Base-by-base conservation (phyloP, 2,329 filamentous ascomycete genomes). In the Apiospora koreana region DNA sequence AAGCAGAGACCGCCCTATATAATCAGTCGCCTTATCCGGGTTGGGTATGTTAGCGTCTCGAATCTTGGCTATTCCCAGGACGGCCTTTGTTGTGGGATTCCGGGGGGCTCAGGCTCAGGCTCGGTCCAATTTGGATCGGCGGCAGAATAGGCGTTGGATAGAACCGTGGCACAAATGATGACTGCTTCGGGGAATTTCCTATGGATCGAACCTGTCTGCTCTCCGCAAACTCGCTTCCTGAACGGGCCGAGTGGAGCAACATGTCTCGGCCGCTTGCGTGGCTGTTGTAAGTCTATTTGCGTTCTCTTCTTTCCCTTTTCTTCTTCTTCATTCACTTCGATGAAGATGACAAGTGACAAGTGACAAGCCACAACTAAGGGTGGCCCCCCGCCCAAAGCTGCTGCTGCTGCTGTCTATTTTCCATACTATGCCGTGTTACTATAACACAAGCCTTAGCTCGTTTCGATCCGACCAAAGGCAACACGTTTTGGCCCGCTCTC, bases 251-350 rank as follows among this genome's bases (percentile, higher is more conserved):
- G 76, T 73, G 67, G 23, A 74, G 66, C 31, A 25, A 14, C 71
- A 75, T 76, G 73, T 76, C 74, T 77, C 75, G 74, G 76, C 69
- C 73, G 69, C 71, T 68, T 76, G 71, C 72, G 71, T 75, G 68
- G 71, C 58, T 38, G 31, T 23, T 62, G 54, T 38, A n/a, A 38
- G 54, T n/a, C 31, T 62, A 62, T 58, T 38, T 35, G 31, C 18
- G 38, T 38, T 38, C 18, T n/a, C 31, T 38, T 21, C 21, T 38
- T 38, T 18, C 6, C 5, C 7, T 46, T 9, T 46, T 46, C 9
- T 38, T 28, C 10, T 62, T 21, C 16, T 38, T 14, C 28, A 21
- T 28, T 35, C 28, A 21, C 23, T 50, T n/a, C n/a, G n/a, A n/a
- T 14, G 23, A 50, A 28, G 23, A 50, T 54, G 25, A 4, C 46